Evolutionary conservation across 352 stramenopile species (phyloP).

Genomic region (Halophytophthora batemanensis): DNA sequence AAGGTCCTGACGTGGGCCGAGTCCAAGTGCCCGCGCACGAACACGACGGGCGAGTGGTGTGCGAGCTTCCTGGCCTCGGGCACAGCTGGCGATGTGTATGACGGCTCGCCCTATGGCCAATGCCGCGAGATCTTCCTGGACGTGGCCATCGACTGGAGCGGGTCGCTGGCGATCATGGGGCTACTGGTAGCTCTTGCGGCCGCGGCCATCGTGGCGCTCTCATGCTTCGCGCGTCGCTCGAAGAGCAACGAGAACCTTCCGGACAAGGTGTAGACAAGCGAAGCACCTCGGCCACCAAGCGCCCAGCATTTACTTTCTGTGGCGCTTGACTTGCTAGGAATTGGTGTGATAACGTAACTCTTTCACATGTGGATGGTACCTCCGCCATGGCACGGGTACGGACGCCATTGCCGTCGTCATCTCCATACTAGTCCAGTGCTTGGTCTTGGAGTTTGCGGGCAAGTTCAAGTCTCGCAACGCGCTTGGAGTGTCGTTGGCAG

Average conservation of each 20-base stretch:
- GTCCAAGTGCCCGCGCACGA: conserved; percentile 51
- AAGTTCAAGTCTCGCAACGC: no score
- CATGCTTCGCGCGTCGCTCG: conserved; percentile 58
- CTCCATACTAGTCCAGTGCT: no score
- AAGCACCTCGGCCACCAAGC: no score
- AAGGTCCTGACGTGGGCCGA: conserved; percentile 70
- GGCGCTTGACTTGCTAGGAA: no score
- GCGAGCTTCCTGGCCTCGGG: conserved; percentile 47
- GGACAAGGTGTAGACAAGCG: conserved; percentile 16
- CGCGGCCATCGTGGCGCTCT: conserved; percentile 50
- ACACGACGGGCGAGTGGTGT: conserved; percentile 53
- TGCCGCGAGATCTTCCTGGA: conserved; percentile 68
- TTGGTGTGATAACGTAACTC: no score
- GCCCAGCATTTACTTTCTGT: no score
- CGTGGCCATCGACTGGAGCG: conserved; percentile 62
- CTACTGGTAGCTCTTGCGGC: conserved; percentile 46
- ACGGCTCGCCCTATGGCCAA: conserved; percentile 69
- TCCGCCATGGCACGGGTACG: no score
- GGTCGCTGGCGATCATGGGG: conserved; percentile 48
- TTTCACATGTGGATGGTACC: no score
- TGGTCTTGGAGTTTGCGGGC: no score
- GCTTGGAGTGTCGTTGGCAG: no score
- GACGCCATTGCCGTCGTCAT: no score
- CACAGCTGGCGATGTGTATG: conserved; percentile 43
- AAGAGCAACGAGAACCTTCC: conserved; percentile 15